Base-by-base conservation (phyloP, 441 rosid species). In the Syzygium malaccense region DNA sequence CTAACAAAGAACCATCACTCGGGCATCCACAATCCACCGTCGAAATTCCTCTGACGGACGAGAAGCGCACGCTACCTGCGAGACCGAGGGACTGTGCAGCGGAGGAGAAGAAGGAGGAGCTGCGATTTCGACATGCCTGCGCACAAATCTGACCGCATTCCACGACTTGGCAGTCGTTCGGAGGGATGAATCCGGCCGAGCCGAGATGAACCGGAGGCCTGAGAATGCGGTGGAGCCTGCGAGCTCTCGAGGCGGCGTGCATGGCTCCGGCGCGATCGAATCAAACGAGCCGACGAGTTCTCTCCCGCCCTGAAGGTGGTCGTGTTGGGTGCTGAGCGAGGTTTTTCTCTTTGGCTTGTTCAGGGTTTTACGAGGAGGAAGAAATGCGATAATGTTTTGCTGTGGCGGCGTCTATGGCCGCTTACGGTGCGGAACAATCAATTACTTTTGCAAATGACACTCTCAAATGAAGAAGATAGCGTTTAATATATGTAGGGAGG, bases 191-290 rank as follows among this genome's bases (percentile, higher is more conserved):
- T 23, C 92, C 90, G 88, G 91, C 86, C 4, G 93, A 55, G 90
- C 90, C 20, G 86, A 87, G 51, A 79, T 33, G 80, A 15, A 87
- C 4, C 84, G 87, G 89, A 56, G 93, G 90, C 88, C 92, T 94
- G 75, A 93, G 84, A 87, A 90, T 45, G 88, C 93, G 88, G 87
- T 90, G 57, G 91, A 95, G 53, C 86, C 94, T 91, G 57, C 95
- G 94, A 55, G 94, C 91, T 80, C 66, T 93, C 7, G 94, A 90
- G 86, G 94, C 87, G 55, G 91, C 88, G 75, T 91, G 95, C 99
- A 95, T 96, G 55, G 91, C 89, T 75, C 14, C 83, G 51, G 4
- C 83, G 49, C 51, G 51, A 37, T 75, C 83, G 51, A 37, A 75
- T 71, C 83, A 41, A 41, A 58, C 80, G 80, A 71, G 80, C 28